A percentile compares a stretch with the other conserved stretches of the same genome.
Conservation (phyloP, 1,139 yeast genomes). For the Blastobotrys raffinosifermentans region DNA sequence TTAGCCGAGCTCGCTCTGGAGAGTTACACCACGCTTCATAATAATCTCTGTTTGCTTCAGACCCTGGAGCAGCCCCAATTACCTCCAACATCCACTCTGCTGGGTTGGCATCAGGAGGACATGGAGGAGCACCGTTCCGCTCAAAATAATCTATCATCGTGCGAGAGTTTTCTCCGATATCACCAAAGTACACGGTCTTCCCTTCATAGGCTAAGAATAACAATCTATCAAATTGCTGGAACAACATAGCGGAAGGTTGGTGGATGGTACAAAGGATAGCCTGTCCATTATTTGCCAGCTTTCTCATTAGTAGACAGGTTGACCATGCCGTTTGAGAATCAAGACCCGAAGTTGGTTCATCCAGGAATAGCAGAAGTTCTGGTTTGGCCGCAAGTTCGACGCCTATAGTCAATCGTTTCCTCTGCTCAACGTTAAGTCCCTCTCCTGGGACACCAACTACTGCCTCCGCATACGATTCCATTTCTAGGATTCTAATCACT, state of each 20-base stretch:
- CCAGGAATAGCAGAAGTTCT: conserved; percentile 68
- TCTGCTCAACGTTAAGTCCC: conserved; percentile 75
- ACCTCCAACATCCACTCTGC: conserved; percentile 82
- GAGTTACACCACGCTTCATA: conserved; percentile 62
- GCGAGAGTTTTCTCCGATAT: conserved; percentile 58
- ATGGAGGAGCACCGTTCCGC: conserved; percentile 55
- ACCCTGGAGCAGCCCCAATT: conserved; percentile 77
- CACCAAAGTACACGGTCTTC: conserved; percentile 74
- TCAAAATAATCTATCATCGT: conserved; percentile 65
- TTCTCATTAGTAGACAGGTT: conserved; percentile 67
- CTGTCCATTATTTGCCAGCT: conserved; percentile 71
- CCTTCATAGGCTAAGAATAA: conserved; percentile 71
- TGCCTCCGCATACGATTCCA: conserved; percentile 45
- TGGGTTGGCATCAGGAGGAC: conserved; percentile 67
- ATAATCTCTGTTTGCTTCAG: conserved; percentile 59
- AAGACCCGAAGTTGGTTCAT: conserved; percentile 90
- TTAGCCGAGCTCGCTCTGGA: conserved; percentile 43
- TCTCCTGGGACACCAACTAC: conserved; percentile 64
- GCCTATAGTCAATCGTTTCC: conserved; percentile 78
- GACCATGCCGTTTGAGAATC: conserved; percentile 94
- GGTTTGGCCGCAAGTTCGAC: conserved; percentile 90
- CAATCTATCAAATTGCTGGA: conserved; percentile 72
- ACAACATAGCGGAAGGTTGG: conserved; percentile 72
- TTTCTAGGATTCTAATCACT: conserved; percentile 51
- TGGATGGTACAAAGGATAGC: conserved; percentile 79